Evolutionary conservation across 1,284 basidiomycete species (phyloP).

Genomic region (Athelia sp.): DNA sequence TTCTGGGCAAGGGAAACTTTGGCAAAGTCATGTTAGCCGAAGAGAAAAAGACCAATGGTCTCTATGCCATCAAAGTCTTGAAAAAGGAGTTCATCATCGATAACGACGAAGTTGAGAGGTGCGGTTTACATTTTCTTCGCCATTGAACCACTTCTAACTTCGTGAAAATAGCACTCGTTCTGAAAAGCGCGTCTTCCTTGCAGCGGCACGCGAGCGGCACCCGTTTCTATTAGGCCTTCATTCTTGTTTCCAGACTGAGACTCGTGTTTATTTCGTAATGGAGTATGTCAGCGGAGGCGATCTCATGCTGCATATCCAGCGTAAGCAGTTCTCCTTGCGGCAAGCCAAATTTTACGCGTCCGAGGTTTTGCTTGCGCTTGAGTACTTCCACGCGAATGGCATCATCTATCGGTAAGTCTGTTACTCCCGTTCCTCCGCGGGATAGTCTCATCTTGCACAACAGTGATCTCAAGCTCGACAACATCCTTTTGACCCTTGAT

Average conservation of each 20-base stretch:
- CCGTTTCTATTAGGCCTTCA: constrained; percentile 96
- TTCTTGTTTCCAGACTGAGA: constrained; percentile 99
- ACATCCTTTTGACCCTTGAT: constrained; percentile 94
- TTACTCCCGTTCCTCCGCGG: neutral
- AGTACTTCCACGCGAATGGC: constrained; percentile 98
- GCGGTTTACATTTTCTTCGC: constrained; percentile 13
- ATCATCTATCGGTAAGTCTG: constrained; percentile 88
- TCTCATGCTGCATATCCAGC: constrained; percentile 90
- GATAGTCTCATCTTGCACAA: constrained; percentile 6
- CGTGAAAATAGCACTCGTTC: constrained; percentile 79
- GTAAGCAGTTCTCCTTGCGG: constrained; percentile 90
- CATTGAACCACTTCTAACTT: neutral
- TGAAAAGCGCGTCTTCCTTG: constrained; percentile 97
- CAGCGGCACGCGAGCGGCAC: constrained; percentile 94
- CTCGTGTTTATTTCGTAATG: constrained; percentile 92
- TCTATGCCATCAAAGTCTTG: constrained; percentile 99
- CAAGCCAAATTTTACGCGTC: constrained; percentile 99
- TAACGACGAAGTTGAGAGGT: constrained; percentile 99
- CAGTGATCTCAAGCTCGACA: constrained; percentile 97
- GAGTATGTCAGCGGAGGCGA: constrained; percentile 97
- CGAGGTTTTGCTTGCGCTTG: constrained; percentile 94
- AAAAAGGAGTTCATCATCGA: constrained; percentile 99
- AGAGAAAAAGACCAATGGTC: constrained; percentile 85
- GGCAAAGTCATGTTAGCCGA: constrained; percentile 99
- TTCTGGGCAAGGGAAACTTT: constrained; percentile 99